phyloP scores from a whole-genome alignment of 1,284 basidiomycete genomes.

The Sporisorium iseilematis-ciliati region DNA sequence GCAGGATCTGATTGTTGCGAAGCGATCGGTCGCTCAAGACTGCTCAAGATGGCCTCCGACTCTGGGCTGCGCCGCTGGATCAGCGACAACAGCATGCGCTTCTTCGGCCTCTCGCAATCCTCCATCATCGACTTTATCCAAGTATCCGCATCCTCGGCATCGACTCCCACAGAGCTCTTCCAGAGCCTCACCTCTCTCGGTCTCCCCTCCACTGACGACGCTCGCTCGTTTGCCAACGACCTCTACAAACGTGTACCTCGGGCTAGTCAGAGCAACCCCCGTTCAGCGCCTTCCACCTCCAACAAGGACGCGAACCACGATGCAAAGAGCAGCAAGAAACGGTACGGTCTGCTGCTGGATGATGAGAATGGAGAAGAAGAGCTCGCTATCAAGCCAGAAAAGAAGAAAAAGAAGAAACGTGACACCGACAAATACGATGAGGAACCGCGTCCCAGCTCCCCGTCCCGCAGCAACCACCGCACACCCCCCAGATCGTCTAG shows the following conservation, averaged over 20 bases:
- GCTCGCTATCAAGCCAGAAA: conserved; percentile 61
- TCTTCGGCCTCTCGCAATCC: conserved; percentile 65
- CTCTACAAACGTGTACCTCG: conserved; percentile 81
- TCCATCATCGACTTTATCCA: conserved; percentile 62
- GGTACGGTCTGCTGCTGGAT: conserved; percentile 58
- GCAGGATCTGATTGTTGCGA: not conserved
- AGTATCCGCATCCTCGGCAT: conserved; percentile 78
- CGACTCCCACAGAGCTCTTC: conserved; percentile 83
- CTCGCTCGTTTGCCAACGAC: conserved; percentile 82
- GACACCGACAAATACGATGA: conserved; percentile 80
- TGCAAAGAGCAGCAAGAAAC: conserved; percentile 44
- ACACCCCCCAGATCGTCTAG: conserved; percentile 11
- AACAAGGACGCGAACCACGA: not conserved
- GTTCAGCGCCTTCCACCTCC: conserved; percentile 68
- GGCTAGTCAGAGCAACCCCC: conserved; percentile 76
- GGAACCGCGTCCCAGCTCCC: conserved; percentile 35
- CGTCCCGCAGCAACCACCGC: not conserved
- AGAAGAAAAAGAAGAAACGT: conserved; percentile 74
- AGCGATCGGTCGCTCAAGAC: not conserved
- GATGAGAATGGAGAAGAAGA: conserved; percentile 52
- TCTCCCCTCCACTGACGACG: conserved; percentile 81
- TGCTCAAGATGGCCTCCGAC: conserved; percentile 17
- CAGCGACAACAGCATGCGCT: conserved; percentile 58
- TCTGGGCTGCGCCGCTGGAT: conserved; percentile 61
- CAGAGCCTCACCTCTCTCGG: conserved; percentile 80